Percentiles rank a stretch among this genome's conserved stretches.
Evolutionary conservation across 2,329 filamentous ascomycete genomes (phyloP).

Genomic region (Colletotrichum sublineola): DNA sequence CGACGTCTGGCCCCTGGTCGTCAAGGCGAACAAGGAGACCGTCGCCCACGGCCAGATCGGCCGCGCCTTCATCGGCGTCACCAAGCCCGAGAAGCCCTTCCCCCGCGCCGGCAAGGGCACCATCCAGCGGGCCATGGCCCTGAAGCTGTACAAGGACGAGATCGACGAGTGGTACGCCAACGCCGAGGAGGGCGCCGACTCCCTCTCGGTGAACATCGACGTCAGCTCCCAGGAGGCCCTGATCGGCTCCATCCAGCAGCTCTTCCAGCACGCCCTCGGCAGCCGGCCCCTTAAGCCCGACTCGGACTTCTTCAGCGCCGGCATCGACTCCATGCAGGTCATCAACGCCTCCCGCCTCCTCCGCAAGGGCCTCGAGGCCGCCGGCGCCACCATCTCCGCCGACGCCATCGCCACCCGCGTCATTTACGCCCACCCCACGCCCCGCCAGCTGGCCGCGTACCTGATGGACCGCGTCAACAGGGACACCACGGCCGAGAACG

Average conservation of each 20-base stretch:
- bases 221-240: constrained; percentile 45
- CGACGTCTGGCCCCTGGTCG: constrained; percentile 58
- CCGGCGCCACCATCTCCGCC: constrained; percentile 51
- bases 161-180: constrained; percentile 57
- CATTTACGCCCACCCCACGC: constrained; percentile 56
- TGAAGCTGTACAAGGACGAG: constrained; percentile 58
- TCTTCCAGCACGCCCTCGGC: constrained; percentile 43
- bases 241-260: constrained; percentile 45
- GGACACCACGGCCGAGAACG: constrained; percentile 15
- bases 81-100: constrained; percentile 58
- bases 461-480: constrained; percentile 44
- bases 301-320: constrained; percentile 55
- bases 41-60: constrained; percentile 59
- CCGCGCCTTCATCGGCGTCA: constrained; percentile 55
- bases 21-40: constrained; percentile 56
- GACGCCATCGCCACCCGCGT: constrained; percentile 53
- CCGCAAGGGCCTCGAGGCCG: constrained; percentile 49
- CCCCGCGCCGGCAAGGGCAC: constrained; percentile 61
- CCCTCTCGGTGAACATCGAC: constrained; percentile 59
- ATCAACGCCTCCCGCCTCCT: constrained; percentile 54
- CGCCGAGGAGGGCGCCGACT: constrained; percentile 54
- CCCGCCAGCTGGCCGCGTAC: constrained; percentile 51
- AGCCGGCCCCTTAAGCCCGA: constrained; percentile 44
- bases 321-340: constrained; percentile 58
- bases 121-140: constrained; percentile 55